These are phyloP conservation scores for Metarhizium humberi DNA, from an alignment of 2,329 filamentous ascomycete genomes.

Conservation along the genomic window DNA sequence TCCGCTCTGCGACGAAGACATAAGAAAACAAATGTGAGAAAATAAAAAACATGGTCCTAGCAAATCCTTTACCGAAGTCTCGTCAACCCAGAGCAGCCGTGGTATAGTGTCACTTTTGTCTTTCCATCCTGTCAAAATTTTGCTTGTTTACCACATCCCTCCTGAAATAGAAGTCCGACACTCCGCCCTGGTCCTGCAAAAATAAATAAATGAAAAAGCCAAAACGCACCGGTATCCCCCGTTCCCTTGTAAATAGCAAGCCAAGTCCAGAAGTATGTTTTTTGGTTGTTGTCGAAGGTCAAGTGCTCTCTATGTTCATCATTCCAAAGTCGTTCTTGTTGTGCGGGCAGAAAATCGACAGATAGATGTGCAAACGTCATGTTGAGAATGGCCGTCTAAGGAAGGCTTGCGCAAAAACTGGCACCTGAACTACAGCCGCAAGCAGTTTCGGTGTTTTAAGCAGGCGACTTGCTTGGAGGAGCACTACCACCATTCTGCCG, in stretches of 20 bases:
- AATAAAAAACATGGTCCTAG: slow-evolving; percentile 17
- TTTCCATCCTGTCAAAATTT: slow-evolving; percentile 24
- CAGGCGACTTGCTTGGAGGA: slow-evolving; percentile 50
- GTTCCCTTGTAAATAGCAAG: slow-evolving; percentile 28
- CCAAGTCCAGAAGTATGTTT: slow-evolving; percentile 29
- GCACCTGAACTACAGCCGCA: not conserved
- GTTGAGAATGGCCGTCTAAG: slow-evolving; percentile 15
- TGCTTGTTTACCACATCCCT: slow-evolving; percentile 20
- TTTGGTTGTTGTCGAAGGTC: slow-evolving; percentile 28
- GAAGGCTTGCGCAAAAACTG: slow-evolving; percentile 17
- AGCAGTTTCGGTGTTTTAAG: slow-evolving; percentile 26
- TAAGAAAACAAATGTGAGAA: slow-evolving; percentile 2
- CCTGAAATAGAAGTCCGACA: slow-evolving; percentile 28
- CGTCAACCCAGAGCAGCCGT: slow-evolving; percentile 26
- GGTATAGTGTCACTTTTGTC: slow-evolving; percentile 30
- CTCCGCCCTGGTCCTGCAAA: slow-evolving; percentile 24
- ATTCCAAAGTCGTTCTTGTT: slow-evolving; percentile 28
- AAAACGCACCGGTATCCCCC: slow-evolving; percentile 25
- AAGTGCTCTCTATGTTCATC: slow-evolving; percentile 37
- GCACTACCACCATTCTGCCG: slow-evolving; percentile 53
- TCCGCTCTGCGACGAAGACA: slow-evolving; percentile 18
- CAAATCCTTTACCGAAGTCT: slow-evolving; percentile 21
- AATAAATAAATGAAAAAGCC: slow-evolving; percentile 14
- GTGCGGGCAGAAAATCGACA: slow-evolving; percentile 15
- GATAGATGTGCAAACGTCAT: slow-evolving; percentile 12